Conservation (phyloP, 371 early-diverging fungal genomes). For the Rhizopus delemar region DNA sequence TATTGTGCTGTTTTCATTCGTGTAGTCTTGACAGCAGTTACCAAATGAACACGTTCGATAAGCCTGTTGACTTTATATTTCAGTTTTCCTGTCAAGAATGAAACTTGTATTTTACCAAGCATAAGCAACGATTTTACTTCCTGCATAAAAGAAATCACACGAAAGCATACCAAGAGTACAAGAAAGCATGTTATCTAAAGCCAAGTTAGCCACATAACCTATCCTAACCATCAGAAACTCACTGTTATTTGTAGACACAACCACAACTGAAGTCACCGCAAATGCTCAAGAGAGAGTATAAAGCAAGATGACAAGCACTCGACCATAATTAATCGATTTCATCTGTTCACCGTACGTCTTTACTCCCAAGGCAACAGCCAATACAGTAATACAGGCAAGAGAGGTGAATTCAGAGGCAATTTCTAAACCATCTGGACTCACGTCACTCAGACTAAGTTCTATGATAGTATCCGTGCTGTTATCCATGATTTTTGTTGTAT, state of each 20-base stretch:
- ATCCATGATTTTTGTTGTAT: neutral
- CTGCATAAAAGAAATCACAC: conserved; percentile 54
- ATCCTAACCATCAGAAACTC: neutral
- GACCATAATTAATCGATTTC: conserved; percentile 43
- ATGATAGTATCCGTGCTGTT: conserved; percentile 2
- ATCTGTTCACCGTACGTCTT: conserved; percentile 41
- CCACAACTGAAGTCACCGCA: conserved; percentile 32
- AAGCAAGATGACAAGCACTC: conserved; percentile 38
- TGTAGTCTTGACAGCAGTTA: no score
- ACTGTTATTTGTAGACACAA: conserved; percentile 52
- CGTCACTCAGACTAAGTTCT: conserved; percentile 13
- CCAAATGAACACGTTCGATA: no score
- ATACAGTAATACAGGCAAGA: conserved; percentile 39
- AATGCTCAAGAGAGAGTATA: conserved; percentile 46
- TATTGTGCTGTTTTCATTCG: conserved; percentile 16
- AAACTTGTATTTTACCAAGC: conserved; percentile 29
- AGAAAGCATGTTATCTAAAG: conserved; percentile 41
- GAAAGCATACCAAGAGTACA: conserved; percentile 50
- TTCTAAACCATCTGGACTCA: conserved; percentile 39
- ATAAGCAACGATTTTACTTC: conserved; percentile 49
- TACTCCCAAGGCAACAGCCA: conserved; percentile 39
- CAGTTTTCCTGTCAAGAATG: no score
- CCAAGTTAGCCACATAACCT: neutral
- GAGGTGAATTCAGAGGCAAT: conserved; percentile 45
- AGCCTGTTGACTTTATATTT: no score